Percentiles rank a stretch among this genome's conserved stretches.
Evolutionary conservation across 176 grass and related monocot species (phyloP).

Genomic region (Musa schizocarpa): DNA sequence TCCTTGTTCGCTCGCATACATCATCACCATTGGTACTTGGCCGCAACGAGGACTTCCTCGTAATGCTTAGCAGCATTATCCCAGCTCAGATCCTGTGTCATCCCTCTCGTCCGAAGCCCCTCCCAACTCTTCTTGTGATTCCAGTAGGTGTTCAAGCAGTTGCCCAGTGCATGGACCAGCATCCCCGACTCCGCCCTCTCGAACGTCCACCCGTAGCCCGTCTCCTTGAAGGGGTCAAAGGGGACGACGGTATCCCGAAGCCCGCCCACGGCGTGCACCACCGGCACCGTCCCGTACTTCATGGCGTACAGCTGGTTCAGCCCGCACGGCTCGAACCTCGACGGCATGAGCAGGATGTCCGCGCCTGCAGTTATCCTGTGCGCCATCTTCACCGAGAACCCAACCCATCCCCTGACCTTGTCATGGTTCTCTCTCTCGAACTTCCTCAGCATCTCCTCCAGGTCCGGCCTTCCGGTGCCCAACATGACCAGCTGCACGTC

Average conservation of each 20-base stretch:
- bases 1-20: too few relatives aligned
- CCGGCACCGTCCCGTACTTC: constrained; percentile 76
- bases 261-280: constrained; percentile 87
- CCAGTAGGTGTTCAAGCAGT: constrained; percentile 76
- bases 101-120: constrained; percentile 56
- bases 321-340: constrained; percentile 89
- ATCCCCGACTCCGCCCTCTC: constrained; percentile 44
- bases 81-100: constrained; percentile 86
- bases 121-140: constrained; percentile 78
- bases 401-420: constrained; percentile 68
- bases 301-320: constrained; percentile 93
- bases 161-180: constrained; percentile 55
- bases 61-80: constrained; percentile 73
- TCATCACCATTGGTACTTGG: constrained; percentile 95
- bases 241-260: constrained; percentile 73
- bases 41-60: constrained; percentile 79
- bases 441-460: constrained; percentile 61
- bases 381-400: constrained; percentile 78
- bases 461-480: constrained; percentile 60
- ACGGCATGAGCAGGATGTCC: constrained; percentile 74
- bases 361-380: constrained; percentile 71
- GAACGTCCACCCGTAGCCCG: constrained; percentile 77
- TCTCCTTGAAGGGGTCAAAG: constrained; percentile 50
- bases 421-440: constrained; percentile 40
- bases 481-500: constrained; percentile 84